Conservation (phyloP, 805 yeast species). For the Ogataea parapolymorpha region DNA sequence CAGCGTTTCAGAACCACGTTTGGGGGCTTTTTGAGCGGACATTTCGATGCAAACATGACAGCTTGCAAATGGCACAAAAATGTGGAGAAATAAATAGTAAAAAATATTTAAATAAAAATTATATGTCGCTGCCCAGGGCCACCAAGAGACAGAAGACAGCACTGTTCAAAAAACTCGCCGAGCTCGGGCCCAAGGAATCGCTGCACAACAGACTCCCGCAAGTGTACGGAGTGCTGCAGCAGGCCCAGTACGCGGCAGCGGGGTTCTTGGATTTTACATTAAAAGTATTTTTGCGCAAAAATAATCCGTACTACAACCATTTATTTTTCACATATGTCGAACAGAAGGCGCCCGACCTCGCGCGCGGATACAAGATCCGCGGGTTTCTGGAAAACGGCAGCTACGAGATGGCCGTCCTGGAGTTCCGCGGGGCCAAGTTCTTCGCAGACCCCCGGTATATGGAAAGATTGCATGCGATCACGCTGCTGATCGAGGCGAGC, state of each 20-base stretch:
- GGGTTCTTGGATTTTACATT: not conserved
- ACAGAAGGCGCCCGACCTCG: not conserved
- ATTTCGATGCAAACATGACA: not conserved
- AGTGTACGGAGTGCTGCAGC: not conserved
- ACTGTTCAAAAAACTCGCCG: not conserved
- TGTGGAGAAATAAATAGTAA: not conserved
- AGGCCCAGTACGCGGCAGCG: not conserved
- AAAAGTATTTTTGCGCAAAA: conserved; percentile 13
- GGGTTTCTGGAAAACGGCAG: conserved; percentile 16
- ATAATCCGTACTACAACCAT: conserved; percentile 9
- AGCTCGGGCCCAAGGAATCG: not conserved
- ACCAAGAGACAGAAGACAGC: not conserved
- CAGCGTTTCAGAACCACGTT: not conserved
- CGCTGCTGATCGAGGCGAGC: conserved; percentile 20
- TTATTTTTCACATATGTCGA: conserved; percentile 11
- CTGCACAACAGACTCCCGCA: not conserved
- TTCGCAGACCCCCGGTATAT: not conserved
- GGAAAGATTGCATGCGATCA: conserved; percentile 10
- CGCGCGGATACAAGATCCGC: conserved; percentile 14
- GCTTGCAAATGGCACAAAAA: not conserved
- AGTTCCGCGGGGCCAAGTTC: conserved; percentile 16
- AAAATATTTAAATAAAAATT: no score
- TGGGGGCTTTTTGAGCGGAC: not conserved
- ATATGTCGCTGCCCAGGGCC: not conserved
- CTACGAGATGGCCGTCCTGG: conserved; percentile 24